Conservation (phyloP, 768 basidiomycete species). For the Boletus edulis region DNA sequence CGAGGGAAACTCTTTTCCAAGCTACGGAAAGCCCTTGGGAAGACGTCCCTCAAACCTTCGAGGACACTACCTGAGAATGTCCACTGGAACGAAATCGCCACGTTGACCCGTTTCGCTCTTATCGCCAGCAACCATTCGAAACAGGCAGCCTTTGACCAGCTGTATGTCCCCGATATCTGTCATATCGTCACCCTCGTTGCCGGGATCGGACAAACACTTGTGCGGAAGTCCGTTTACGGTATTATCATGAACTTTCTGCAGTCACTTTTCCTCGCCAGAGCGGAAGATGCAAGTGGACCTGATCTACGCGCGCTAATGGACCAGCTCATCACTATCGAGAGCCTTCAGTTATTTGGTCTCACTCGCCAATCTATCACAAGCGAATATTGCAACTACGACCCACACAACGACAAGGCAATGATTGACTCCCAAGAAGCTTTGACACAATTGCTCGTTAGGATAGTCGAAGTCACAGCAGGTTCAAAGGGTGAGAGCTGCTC, state of each 20-base stretch:
- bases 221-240: constrained; percentile 81
- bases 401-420: constrained; percentile 47
- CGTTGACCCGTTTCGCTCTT: constrained; percentile 71
- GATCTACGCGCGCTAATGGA: constrained; percentile 63
- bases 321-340: constrained; percentile 53
- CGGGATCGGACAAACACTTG: constrained; percentile 66
- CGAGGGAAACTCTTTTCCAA: constrained; percentile 76
- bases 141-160: constrained; percentile 61
- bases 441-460: constrained; percentile 56
- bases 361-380: constrained; percentile 58
- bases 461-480: constrained; percentile 64
- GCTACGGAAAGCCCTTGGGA: constrained; percentile 76
- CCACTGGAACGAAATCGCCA: constrained; percentile 81
- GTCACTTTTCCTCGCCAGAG: constrained; percentile 58
- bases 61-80: constrained; percentile 65
- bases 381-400: constrained; percentile 63
- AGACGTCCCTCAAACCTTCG: constrained; percentile 63
- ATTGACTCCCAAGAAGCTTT: constrained; percentile 70
- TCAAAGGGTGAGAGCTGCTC: constrained; percentile 54
- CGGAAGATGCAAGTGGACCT: constrained; percentile 56
- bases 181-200: constrained; percentile 80
- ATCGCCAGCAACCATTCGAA: constrained; percentile 67
- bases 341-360: constrained; percentile 73
- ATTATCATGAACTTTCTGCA: constrained; percentile 81
- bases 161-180: constrained; percentile 80